Base-by-base conservation (phyloP, 2,329 filamentous ascomycete genomes). In the Aspergillus unguis region DNA sequence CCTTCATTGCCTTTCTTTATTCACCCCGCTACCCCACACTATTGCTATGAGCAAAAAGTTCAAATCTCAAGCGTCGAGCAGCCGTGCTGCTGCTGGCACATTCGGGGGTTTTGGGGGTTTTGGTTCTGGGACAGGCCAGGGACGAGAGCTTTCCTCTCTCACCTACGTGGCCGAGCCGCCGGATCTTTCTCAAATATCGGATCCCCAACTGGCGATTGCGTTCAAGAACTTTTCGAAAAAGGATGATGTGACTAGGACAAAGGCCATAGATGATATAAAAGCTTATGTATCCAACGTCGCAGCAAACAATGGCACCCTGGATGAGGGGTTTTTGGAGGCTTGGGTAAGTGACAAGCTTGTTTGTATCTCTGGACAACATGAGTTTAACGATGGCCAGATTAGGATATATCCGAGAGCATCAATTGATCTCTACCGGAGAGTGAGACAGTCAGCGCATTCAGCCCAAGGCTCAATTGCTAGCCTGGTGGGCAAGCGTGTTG, bases 211-310 rank as follows among this genome's bases (percentile, higher is more conserved):
- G 35, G 84, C 92, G 35, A 91, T 97, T 10, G 84, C 86, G n/a
- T 90, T 96, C 75, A 95, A 96, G 72, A 96, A 95, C 62, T 74
- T 96, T 3, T 80, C 86, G 46, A 99, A 97, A 75, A 95, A 94
- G 73, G 92, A 96, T 74, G 87, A 86, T 64, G 95, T 85, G 8
- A 99, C 94, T 35, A 95, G 96, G 69, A 81, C 87, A 6, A 96
- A 92, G 70, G 92, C 90, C 0, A 76, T 99, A 28, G 92, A 97
- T 62, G 92, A 97, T 48, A 74, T 99, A 23, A 79, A 90, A 44
- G 70, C 80, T 32, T 81, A 87, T 65, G 76, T 89, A 36, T 77
- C 80, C 76, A 69, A 79, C 71, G 38, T 79, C 68, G 67, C 81
- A 79, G 55, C 63, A 23, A 61, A 78, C 50, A 75, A 80, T 60